Percentiles rank a stretch among this genome's conserved stretches.
Evolutionary conservation across 2,329 filamentous ascomycete species (phyloP).

Genomic region (Fusarium sp.): DNA sequence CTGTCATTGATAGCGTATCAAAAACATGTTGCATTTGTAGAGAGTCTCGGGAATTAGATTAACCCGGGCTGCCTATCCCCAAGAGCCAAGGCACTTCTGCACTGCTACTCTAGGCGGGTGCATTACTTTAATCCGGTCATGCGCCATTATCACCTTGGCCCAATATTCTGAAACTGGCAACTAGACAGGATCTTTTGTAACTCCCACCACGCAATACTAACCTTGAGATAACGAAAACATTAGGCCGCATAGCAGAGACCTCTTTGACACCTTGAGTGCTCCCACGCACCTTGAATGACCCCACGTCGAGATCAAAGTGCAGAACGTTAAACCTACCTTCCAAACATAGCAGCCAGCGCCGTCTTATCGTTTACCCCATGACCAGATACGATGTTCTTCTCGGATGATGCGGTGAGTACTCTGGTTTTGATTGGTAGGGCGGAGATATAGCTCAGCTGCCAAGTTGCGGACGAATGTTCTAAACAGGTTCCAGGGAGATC

Average conservation of each 20-base stretch:
- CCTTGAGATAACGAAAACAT: not conserved
- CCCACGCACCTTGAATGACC: not conserved
- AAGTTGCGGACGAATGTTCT: not conserved
- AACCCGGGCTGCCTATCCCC: not conserved
- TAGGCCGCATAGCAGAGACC: not conserved
- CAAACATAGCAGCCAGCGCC: not conserved
- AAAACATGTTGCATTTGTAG: not conserved
- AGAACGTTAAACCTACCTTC: not conserved
- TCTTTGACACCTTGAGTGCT: not conserved
- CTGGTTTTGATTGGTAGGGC: not conserved
- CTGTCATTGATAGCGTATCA: not conserved
- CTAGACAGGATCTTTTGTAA: not conserved
- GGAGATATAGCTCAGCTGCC: not conserved
- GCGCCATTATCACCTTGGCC: not conserved
- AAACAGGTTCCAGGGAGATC: not conserved
- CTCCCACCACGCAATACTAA: not conserved
- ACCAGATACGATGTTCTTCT: not conserved
- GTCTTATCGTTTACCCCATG: not conserved
- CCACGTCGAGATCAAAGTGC: not conserved
- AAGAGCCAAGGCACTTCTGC: not conserved
- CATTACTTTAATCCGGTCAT: not conserved
- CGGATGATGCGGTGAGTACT: not conserved
- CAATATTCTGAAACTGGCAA: not conserved
- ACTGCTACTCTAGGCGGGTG: not conserved
- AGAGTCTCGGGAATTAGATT: not conserved